Evolutionary conservation across 1,284 basidiomycete genomes (phyloP).

Genomic region (Moniliophthora roreri): DNA sequence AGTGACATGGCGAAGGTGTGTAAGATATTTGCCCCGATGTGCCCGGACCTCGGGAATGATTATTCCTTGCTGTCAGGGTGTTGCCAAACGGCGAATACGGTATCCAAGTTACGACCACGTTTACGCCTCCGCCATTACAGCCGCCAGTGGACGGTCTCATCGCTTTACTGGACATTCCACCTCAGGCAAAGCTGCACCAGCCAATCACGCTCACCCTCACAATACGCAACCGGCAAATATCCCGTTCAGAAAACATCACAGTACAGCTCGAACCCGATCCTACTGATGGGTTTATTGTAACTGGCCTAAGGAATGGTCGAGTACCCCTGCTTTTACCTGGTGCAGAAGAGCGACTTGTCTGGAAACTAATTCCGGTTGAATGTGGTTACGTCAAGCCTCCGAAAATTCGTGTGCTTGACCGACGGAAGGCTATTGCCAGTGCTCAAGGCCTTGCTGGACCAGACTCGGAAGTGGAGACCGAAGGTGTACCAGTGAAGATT

Average conservation of each 20-base stretch:
- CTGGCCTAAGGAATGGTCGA: slow-evolving; percentile 65
- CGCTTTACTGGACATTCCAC: slow-evolving; percentile 62
- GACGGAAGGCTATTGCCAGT: slow-evolving; percentile 37
- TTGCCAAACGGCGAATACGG: slow-evolving; percentile 41
- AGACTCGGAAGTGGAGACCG: slow-evolving; percentile 25
- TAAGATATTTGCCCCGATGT: background rate
- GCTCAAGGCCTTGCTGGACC: slow-evolving; percentile 23
- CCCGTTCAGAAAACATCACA: slow-evolving; percentile 62
- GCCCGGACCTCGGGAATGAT: background rate
- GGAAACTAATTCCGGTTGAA: slow-evolving; percentile 70
- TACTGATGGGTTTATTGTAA: slow-evolving; percentile 65
- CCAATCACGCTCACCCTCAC: slow-evolving; percentile 56
- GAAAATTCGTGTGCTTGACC: slow-evolving; percentile 56
- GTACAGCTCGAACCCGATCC: slow-evolving; percentile 69
- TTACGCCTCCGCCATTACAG: slow-evolving; percentile 56
- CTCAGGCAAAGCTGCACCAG: slow-evolving; percentile 59
- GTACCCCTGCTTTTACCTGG: slow-evolving; percentile 71
- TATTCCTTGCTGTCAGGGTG: slow-evolving; percentile 32
- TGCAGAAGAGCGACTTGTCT: slow-evolving; percentile 58
- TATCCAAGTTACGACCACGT: slow-evolving; percentile 43
- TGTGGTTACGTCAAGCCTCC: slow-evolving; percentile 67
- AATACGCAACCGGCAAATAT: slow-evolving; percentile 64
- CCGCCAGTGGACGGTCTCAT: slow-evolving; percentile 61
- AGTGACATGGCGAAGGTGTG: slow-evolving; percentile 69
- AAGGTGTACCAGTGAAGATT: slow-evolving; percentile 49